A percentile compares a stretch with the other conserved stretches of the same genome.
These are phyloP conservation scores for Penstemon newberryi DNA, from an alignment of 257 asterid genomes.

Conservation along the genomic window DNA sequence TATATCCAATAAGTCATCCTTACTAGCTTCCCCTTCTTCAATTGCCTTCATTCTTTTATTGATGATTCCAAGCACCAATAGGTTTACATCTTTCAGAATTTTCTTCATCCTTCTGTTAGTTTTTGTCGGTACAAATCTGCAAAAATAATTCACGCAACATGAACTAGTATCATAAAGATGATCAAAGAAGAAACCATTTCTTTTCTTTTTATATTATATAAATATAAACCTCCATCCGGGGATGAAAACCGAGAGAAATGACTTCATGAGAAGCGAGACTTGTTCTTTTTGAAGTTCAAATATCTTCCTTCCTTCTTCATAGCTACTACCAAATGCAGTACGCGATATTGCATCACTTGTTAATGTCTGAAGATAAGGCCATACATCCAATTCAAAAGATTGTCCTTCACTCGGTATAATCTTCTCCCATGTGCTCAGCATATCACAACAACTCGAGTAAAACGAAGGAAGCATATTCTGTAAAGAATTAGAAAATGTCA, in stretches of 20 bases:
- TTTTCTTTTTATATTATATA: no score
- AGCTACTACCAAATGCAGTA: conserved; percentile 65
- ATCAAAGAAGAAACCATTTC: no score
- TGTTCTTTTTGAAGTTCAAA: conserved; percentile 61
- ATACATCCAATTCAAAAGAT: conserved; percentile 53
- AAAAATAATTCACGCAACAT: neutral
- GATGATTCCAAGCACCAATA: neutral
- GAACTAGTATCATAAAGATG: no score
- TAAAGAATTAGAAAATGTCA: neutral
- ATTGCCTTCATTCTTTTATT: conserved; percentile 1
- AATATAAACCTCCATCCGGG: conserved; percentile 46
- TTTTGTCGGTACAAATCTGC: conserved; percentile 17
- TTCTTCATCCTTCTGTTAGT: neutral
- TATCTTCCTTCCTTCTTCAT: conserved; percentile 57
- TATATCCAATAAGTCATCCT: neutral
- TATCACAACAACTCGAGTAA: conserved; percentile 47
- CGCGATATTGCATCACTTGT: conserved; percentile 63
- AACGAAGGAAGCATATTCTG: conserved; percentile 59
- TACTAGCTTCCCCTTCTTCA: neutral
- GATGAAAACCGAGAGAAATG: conserved; percentile 27
- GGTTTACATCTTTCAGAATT: neutral
- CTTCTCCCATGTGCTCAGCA: conserved; percentile 61
- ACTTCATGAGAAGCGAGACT: conserved; percentile 22
- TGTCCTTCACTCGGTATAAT: conserved; percentile 25
- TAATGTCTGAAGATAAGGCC: conserved; percentile 52